Percentiles rank a stretch among this genome's conserved stretches.
Conservation (phyloP, 2,329 filamentous ascomycete genomes). For the Penicillium griseofulvum region DNA sequence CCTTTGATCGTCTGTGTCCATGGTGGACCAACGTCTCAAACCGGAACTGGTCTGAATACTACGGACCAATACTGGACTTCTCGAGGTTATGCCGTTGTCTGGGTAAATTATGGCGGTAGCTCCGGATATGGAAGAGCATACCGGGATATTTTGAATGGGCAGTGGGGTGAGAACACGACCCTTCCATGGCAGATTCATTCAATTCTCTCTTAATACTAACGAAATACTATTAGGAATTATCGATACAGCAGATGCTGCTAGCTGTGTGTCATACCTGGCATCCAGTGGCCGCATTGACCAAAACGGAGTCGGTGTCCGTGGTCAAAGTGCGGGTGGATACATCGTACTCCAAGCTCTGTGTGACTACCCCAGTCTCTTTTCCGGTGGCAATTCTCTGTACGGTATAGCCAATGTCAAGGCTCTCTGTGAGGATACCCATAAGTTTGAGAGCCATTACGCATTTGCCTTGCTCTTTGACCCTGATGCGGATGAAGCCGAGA, state of each 20-base stretch:
- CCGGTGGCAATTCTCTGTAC: slow-evolving; percentile 49
- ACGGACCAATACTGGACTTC: slow-evolving; percentile 52
- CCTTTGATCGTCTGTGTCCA: slow-evolving; percentile 46
- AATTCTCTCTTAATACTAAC: not conserved
- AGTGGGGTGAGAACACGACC: slow-evolving; percentile 45
- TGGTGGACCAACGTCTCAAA: slow-evolving; percentile 43
- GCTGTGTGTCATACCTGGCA: slow-evolving; percentile 45
- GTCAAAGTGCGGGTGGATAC: slow-evolving; percentile 54
- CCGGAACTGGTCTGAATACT: slow-evolving; percentile 44
- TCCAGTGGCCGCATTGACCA: slow-evolving; percentile 35
- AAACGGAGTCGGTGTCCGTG: slow-evolving; percentile 47
- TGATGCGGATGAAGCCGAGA: slow-evolving; percentile 38
- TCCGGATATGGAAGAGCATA: slow-evolving; percentile 51
- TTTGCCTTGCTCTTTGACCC: slow-evolving; percentile 41
- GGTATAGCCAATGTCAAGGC: slow-evolving; percentile 51
- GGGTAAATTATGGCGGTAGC: slow-evolving; percentile 54
- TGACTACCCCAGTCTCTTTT: slow-evolving; percentile 14
- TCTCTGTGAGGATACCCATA: slow-evolving; percentile 50
- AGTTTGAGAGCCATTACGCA: slow-evolving; percentile 54
- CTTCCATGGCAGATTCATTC: no score
- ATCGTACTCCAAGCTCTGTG: slow-evolving; percentile 50
- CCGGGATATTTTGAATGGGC: slow-evolving; percentile 47
- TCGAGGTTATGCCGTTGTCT: slow-evolving; percentile 51
- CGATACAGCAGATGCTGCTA: slow-evolving; percentile 51
- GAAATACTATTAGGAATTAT: slow-evolving; percentile 15